Percentiles rank a stretch among this genome's conserved stretches.
phyloP scores from a whole-genome alignment of 179 eudicot species.

The Corrigiola litoralis region DNA sequence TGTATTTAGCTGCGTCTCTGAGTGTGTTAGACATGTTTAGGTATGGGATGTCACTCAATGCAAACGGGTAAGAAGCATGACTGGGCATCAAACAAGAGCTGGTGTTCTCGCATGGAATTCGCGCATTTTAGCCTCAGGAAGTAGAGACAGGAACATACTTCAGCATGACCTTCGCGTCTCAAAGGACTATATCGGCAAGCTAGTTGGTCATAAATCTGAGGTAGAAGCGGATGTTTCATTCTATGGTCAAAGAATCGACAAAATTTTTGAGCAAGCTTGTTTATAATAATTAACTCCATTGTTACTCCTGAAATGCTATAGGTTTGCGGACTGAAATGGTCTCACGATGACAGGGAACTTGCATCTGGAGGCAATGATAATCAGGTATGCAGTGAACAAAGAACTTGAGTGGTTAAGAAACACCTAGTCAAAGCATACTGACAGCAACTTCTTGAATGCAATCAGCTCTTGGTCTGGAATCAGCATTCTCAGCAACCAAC shows the following conservation, averaged over 20 bases:
- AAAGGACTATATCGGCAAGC: constrained; percentile 76
- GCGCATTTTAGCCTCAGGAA: constrained; percentile 81
- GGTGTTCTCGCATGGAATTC: constrained; percentile 97
- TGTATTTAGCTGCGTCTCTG: background rate
- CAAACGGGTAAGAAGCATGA: constrained; percentile 76
- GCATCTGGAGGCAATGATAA: constrained; percentile 99
- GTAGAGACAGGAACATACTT: constrained; percentile 95
- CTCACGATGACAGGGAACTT: constrained; percentile 95
- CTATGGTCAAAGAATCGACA: background rate
- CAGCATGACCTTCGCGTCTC: constrained; percentile 93
- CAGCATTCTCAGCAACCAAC: constrained; percentile 79
- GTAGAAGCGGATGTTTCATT: constrained; percentile 23
- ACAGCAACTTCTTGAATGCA: background rate
- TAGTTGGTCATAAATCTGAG: constrained; percentile 96
- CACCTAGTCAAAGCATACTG: background rate
- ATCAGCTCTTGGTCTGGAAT: constrained; percentile 91
- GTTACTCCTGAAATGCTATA: constrained; percentile 16
- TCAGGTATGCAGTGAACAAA: constrained; percentile 41
- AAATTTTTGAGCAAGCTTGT: background rate
- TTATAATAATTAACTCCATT: background rate
- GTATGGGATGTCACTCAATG: constrained; percentile 95
- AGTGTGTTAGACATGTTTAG: constrained; percentile 26
- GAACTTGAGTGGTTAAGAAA: background rate
- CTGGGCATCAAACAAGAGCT: constrained; percentile 91
- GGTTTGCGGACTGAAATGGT: constrained; percentile 99